Conservation (phyloP, 805 yeast species). For the Pichia occidentalis region DNA sequence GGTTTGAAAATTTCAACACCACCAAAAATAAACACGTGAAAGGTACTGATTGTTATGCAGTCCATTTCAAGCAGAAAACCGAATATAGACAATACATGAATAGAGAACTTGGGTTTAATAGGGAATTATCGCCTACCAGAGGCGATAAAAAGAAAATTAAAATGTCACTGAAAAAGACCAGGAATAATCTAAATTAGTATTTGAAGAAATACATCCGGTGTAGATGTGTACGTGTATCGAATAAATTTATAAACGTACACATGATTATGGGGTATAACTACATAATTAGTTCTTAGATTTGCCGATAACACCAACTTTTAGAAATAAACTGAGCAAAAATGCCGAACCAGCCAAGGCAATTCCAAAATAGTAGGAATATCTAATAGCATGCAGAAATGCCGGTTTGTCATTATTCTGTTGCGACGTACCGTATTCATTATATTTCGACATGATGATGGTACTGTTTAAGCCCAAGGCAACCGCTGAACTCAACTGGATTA, state of each 20-base stretch:
- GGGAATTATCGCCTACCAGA: constrained; percentile 43
- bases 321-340: constrained; percentile 27
- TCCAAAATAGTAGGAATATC: constrained; percentile 35
- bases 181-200: neutral
- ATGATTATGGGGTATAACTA: too few species aligned
- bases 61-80: constrained; percentile 32
- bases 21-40: constrained; percentile 53
- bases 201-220: too few species aligned
- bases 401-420: constrained; percentile 19
- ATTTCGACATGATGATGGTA: constrained; percentile 32
- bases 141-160: constrained; percentile 10
- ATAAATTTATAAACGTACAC: too few species aligned
- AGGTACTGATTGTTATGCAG: constrained; percentile 41
- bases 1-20: constrained; percentile 47
- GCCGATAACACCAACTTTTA: constrained; percentile 34
- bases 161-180: constrained; percentile 6
- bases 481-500: constrained; percentile 35
- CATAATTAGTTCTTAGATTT: constrained; percentile 9
- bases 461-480: constrained; percentile 38
- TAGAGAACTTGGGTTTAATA: constrained; percentile 47
- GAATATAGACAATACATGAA: constrained; percentile 58
- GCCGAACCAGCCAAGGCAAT: constrained; percentile 31
- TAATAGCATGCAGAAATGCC: constrained; percentile 29
- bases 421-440: constrained; percentile 27
- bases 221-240: too few species aligned